These are phyloP conservation scores for Sporothrix dimorphospora DNA, from an alignment of 2,329 filamentous ascomycete species.

Conservation along the genomic window DNA sequence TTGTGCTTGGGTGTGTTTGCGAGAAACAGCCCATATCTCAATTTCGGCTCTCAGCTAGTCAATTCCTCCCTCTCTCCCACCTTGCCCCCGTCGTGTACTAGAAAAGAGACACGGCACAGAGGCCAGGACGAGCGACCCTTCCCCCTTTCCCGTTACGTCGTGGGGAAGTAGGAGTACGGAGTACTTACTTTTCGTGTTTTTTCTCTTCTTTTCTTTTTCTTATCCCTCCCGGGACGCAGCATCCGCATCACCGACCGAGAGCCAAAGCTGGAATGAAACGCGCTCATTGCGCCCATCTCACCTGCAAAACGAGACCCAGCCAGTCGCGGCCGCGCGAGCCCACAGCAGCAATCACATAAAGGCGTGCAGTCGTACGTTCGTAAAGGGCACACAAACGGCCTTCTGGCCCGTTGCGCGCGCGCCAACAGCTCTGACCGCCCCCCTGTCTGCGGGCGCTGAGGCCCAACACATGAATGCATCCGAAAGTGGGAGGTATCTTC, in stretches of 20 bases:
- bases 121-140: background rate
- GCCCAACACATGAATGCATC: constrained; percentile 9
- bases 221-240: background rate
- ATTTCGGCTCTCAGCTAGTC: constrained; percentile 8
- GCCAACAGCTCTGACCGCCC: background rate
- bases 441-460: background rate
- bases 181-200: background rate
- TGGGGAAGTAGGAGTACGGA: background rate
- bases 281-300: constrained; percentile 10
- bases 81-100: background rate
- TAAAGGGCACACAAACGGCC: background rate
- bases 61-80: background rate
- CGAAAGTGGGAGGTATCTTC: background rate
- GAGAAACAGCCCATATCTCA: constrained; percentile 3
- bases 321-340: constrained; percentile 10
- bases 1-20: background rate
- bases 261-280: constrained; percentile 26
- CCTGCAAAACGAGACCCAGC: constrained; percentile 5
- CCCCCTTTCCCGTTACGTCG: constrained; percentile 16
- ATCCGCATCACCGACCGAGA: constrained; percentile 12
- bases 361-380: too few relatives aligned
- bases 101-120: constrained; percentile 14
- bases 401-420: background rate
- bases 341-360: constrained; percentile 9
- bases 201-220: background rate